Base-by-base conservation (phyloP, 257 asterid genomes). In the Solanum etuberosum region DNA sequence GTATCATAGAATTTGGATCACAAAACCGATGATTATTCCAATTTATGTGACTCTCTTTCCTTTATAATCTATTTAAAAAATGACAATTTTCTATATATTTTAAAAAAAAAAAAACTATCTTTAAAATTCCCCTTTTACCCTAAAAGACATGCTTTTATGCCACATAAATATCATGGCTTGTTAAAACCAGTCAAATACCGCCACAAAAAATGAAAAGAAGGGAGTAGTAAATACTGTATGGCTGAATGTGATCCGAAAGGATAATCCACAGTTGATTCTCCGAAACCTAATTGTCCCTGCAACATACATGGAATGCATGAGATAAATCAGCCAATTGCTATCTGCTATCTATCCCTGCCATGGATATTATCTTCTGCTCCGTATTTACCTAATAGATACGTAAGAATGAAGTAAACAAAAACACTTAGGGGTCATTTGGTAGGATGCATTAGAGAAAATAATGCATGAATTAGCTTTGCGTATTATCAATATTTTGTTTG, bases 241-340 rank as follows among this genome's bases (percentile, higher is more conserved):
- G 85, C 71, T 87, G 84, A 88, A 83, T 80, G 87, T 37, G 91
- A 70, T 87, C 68, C 85, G 83, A 70, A 86, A 57, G 87, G 90
- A 74, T 87, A 85, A 84, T 86, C 89, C 77, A 86, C 32, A 42
- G 90, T 76, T 13, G 88, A 84, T 80, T 88, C 88, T 90, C 86
- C 82, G 40, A 85, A 31, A 40, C 85, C 84, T 84, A 76, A 48
- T 74, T 76, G 78, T 80, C 89, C 93, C 92, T 91, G 87, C 89
- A 63, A 89, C 86, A 86, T 32, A 84, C 57, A 78, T 87, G 40
- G 27, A 21, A 61, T 46, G 48, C 48, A 72, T 35, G 81, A 35
- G 81, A 54, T 61, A 20, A 54, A 48, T 32, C 16, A 25, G 32
- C 35, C 25, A 40, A 14, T 81, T 88, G 89, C 89, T 86, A 88